Conservation (phyloP, 306 rosid species). For the Clitoria ternatea region DNA sequence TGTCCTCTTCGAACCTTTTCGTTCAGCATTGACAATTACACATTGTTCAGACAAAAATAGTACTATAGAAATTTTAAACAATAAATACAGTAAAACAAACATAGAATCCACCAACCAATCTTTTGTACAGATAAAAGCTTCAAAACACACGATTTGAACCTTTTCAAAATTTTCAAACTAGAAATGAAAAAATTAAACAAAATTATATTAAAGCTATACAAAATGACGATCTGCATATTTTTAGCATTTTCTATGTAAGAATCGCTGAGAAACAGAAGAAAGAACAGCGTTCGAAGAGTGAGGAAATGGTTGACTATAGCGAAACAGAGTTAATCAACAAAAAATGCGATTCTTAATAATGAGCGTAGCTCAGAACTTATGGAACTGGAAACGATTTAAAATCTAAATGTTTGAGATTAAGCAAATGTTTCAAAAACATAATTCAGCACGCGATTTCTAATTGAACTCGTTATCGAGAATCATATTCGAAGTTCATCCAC, state of each 20-base stretch:
- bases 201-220: not conserved
- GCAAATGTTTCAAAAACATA: not conserved
- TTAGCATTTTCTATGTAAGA: not conserved
- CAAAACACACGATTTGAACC: not conserved
- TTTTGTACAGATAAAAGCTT: not conserved
- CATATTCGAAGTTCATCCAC: not conserved
- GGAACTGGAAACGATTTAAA: not conserved
- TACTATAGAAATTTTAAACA: not conserved
- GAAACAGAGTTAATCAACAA: not conserved
- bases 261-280: conserved; percentile 4
- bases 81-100: not conserved
- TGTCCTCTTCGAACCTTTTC: conserved; percentile 74
- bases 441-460: not conserved
- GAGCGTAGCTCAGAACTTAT: not conserved
- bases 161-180: not conserved
- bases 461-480: not conserved
- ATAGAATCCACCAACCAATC: not conserved
- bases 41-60: not conserved
- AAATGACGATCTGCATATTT: not conserved
- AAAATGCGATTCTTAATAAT: not conserved
- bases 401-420: not conserved
- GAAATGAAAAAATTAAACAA: not conserved
- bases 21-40: conserved; percentile 14
- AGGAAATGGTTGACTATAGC: not conserved
- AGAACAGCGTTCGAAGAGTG: not conserved